A percentile compares a stretch with the other conserved stretches of the same genome.
Conservation (phyloP, 768 basidiomycete species). For the Filobasidium wieringae region DNA sequence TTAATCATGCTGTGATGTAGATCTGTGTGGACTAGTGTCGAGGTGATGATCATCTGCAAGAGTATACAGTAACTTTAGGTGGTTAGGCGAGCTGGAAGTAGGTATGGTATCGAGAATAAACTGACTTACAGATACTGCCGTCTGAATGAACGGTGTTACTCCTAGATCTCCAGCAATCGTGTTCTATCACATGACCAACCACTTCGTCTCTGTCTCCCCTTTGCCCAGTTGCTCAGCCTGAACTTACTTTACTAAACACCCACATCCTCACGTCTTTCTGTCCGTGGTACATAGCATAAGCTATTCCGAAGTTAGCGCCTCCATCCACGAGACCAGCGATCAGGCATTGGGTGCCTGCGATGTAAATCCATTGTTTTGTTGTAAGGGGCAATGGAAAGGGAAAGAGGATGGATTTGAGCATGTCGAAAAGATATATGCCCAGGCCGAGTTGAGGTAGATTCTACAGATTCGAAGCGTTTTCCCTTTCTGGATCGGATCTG, state of each 20-base stretch:
- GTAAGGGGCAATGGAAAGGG: conserved; percentile 35
- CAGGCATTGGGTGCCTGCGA: conserved; percentile 28
- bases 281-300: conserved; percentile 27
- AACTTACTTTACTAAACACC: conserved; percentile 21
- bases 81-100: background rate
- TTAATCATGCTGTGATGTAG: conserved; percentile 27
- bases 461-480: too few relatives aligned
- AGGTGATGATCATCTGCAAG: conserved; percentile 39
- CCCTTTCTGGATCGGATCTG: too few relatives aligned
- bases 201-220: background rate
- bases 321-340: conserved; percentile 35
- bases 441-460: too few relatives aligned
- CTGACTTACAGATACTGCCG: background rate
- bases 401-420: conserved; percentile 25
- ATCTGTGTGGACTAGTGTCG: conserved; percentile 38
- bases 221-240: background rate
- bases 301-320: conserved; percentile 37
- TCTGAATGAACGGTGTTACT: conserved; percentile 3
- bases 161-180: conserved; percentile 28
- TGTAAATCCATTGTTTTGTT: conserved; percentile 31
- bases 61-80: conserved; percentile 23
- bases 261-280: conserved; percentile 28
- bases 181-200: conserved; percentile 14
- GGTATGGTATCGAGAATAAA: background rate
- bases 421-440: too few relatives aligned